Conservation (phyloP, 192 early-diverging fungal genomes). For the Lunasporangiospora selenospora region DNA sequence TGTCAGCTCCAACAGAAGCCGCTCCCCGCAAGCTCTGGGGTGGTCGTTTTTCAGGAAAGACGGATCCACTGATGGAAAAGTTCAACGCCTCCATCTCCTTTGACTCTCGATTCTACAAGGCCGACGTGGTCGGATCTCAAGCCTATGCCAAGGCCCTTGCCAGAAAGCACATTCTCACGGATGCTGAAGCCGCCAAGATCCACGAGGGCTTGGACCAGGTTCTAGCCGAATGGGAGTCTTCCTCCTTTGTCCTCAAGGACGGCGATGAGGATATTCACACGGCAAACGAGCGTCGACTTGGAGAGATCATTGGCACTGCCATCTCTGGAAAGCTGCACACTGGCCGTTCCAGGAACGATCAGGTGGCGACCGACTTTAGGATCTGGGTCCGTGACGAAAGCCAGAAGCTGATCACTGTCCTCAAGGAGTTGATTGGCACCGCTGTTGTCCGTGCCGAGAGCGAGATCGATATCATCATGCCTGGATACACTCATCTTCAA, state of each 20-base stretch:
- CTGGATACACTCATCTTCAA: constrained; percentile 99
- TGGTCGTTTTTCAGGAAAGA: constrained; percentile 87
- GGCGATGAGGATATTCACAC: constrained; percentile 99
- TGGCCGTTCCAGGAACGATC: constrained; percentile 95
- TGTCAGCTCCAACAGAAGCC: not conserved
- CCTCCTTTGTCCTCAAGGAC: constrained; percentile 70
- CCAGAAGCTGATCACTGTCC: constrained; percentile 60
- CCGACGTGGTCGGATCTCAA: constrained; percentile 87
- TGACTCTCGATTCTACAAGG: constrained; percentile 92
- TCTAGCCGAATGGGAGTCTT: constrained; percentile 80
- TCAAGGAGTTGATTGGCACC: constrained; percentile 81
- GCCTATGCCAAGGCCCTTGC: constrained; percentile 88
- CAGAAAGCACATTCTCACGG: constrained; percentile 76
- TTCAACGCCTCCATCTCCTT: constrained; percentile 97
- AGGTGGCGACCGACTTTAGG: constrained; percentile 98
- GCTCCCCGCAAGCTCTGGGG: constrained; percentile 72
- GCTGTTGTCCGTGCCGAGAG: constrained; percentile 80
- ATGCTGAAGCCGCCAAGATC: constrained; percentile 74
- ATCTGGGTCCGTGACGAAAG: constrained; percentile 91
- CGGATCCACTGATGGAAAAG: constrained; percentile 95
- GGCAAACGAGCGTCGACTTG: constrained; percentile 95
- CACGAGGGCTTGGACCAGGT: constrained; percentile 80
- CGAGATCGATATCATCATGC: constrained; percentile 97
- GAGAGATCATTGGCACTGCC: constrained; percentile 84
- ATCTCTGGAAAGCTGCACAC: constrained; percentile 98